phyloP scores from a whole-genome alignment of 495 filamentous ascomycete genomes.

The Penicillium coffeae region DNA sequence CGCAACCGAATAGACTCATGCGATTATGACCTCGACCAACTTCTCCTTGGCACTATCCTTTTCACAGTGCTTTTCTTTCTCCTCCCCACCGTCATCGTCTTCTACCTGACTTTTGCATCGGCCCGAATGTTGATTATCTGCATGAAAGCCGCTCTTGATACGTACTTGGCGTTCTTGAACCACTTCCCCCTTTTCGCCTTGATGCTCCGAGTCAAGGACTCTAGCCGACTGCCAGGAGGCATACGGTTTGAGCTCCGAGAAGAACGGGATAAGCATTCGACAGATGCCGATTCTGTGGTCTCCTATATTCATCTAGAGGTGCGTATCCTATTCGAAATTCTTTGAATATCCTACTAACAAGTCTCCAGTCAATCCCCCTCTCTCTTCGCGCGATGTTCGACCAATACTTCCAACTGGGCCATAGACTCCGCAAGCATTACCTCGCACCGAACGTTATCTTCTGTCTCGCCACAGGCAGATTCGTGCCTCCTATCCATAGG shows the following conservation, averaged over 20 bases:
- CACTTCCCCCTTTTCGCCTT: conserved; percentile 97
- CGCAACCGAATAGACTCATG: conserved; percentile 97
- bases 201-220: conserved; percentile 95
- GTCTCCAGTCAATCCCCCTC: conserved; percentile 73
- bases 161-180: conserved; percentile 86
- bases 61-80: conserved; percentile 96
- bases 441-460: conserved; percentile 81
- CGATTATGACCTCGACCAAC: conserved; percentile 97
- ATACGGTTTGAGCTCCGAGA: conserved; percentile 87
- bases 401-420: conserved; percentile 92
- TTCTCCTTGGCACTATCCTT: conserved; percentile 92
- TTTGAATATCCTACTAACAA: conserved; percentile 7
- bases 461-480: conserved; percentile 82
- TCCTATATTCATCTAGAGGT: conserved; percentile 83
- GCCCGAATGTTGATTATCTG: conserved; percentile 93
- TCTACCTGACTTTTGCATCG: conserved; percentile 93
- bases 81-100: conserved; percentile 89
- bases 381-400: conserved; percentile 90
- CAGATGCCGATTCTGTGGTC: conserved; percentile 34
- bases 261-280: conserved; percentile 25
- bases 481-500: conserved; percentile 86
- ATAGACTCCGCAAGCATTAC: conserved; percentile 92
- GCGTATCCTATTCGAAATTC: conserved; percentile 8
- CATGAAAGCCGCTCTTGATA: conserved; percentile 85
- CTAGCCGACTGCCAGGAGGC: conserved; percentile 83